A percentile compares a stretch with the other conserved stretches of the same genome.
Conservation (phyloP, 768 basidiomycete genomes). For the Ramaria sp. region DNA sequence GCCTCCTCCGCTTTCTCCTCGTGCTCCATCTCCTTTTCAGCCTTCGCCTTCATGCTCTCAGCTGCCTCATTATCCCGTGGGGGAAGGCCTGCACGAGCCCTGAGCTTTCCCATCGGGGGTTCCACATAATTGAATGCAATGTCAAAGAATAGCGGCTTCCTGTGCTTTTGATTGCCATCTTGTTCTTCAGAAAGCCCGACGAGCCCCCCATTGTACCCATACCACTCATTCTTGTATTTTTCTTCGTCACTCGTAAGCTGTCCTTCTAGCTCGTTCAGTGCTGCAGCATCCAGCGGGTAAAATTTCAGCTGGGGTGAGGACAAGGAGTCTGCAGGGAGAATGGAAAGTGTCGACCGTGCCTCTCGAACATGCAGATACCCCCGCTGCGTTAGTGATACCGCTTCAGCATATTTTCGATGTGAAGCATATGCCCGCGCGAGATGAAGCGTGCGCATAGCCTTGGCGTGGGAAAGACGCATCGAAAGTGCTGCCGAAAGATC, state of each 20-base stretch:
- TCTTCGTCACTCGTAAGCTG: slow-evolving; percentile 35
- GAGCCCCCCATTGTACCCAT: slow-evolving; percentile 59
- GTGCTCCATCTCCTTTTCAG: slow-evolving; percentile 39
- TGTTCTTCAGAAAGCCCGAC: slow-evolving; percentile 18
- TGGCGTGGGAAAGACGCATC: slow-evolving; percentile 59
- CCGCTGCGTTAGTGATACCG: slow-evolving; percentile 59
- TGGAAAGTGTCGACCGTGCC: slow-evolving; percentile 40
- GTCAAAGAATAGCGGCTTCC: slow-evolving; percentile 90
- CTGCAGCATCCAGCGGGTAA: slow-evolving; percentile 39
- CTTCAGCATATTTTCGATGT: slow-evolving; percentile 61
- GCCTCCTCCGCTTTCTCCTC: slow-evolving; percentile 47
- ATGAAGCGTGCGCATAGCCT: slow-evolving; percentile 65
- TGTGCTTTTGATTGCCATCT: slow-evolving; percentile 35
- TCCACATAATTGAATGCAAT: slow-evolving; percentile 89
- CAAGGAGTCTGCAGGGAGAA: slow-evolving; percentile 36
- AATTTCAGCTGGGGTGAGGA: slow-evolving; percentile 27
- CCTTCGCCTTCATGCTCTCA: slow-evolving; percentile 19
- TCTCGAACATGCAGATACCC: slow-evolving; percentile 68
- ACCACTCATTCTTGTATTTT: slow-evolving; percentile 65
- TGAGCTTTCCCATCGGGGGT: slow-evolving; percentile 69
- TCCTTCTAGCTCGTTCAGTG: slow-evolving; percentile 42
- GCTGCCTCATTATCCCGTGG: slow-evolving; percentile 17
- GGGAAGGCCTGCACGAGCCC: slow-evolving; percentile 58
- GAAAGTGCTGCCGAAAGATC: slow-evolving; percentile 75
- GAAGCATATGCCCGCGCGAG: slow-evolving; percentile 66